phyloP scores from a whole-genome alignment of 73 alveolate species.

The Blepharisma stoltei region DNA sequence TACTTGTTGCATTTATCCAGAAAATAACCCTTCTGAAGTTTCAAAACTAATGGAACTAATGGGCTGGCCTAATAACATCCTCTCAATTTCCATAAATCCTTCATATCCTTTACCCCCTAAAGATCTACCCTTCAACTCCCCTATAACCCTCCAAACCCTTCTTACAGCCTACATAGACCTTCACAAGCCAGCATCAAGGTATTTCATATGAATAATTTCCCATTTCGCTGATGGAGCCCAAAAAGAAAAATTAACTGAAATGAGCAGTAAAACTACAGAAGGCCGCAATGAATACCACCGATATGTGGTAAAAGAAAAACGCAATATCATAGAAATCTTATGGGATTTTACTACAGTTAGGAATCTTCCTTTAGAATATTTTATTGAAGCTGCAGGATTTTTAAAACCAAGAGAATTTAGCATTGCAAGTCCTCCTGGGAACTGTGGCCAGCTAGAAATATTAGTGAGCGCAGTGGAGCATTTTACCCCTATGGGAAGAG shows the following conservation, averaged over 20 bases:
- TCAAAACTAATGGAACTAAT: conserved; percentile 35
- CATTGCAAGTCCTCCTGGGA: conserved; percentile 45
- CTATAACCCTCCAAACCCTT: conserved; percentile 39
- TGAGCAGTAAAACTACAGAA: conserved; percentile 62
- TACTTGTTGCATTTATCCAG: neutral
- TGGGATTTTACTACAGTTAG: conserved; percentile 56
- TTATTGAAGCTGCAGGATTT: conserved; percentile 51
- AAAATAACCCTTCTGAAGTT: neutral
- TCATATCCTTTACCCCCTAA: conserved; percentile 32
- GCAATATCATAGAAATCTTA: conserved; percentile 68
- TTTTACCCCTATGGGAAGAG: conserved; percentile 56
- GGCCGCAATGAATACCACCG: conserved; percentile 77
- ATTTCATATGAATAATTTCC: conserved; percentile 54
- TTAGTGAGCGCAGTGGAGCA: conserved; percentile 70
- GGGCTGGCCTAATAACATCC: conserved; percentile 25
- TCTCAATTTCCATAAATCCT: conserved; percentile 6
- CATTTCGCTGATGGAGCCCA: conserved; percentile 57
- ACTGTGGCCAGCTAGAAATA: conserved; percentile 36
- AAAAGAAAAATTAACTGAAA: conserved; percentile 54
- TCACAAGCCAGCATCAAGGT: conserved; percentile 68
- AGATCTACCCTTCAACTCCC: conserved; percentile 27
- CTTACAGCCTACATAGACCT: conserved; percentile 38
- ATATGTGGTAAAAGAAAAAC: conserved; percentile 69
- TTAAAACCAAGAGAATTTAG: conserved; percentile 68
- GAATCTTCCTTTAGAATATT: conserved; percentile 57